Evolutionary conservation across 2,329 filamentous ascomycete species (phyloP).

Genomic region (Emmonsiellopsis sp.): DNA sequence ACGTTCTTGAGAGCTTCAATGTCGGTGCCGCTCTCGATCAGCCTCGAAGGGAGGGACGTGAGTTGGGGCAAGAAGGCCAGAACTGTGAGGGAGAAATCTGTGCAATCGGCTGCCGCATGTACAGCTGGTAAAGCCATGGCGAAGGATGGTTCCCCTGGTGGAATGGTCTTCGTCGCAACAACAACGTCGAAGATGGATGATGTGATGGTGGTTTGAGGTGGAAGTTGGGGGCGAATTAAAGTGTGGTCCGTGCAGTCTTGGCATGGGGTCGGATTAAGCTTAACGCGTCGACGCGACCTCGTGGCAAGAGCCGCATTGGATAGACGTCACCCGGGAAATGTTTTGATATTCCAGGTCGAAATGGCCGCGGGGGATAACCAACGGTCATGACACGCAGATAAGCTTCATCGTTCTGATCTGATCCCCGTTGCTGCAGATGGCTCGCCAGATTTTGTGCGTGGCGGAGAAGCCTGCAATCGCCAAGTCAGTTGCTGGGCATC

Average conservation of each 20-base stretch:
- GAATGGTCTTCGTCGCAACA: neutral
- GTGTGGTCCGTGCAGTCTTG: slow-evolving; percentile 5
- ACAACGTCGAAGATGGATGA: neutral
- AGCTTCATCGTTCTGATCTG: slow-evolving; percentile 1
- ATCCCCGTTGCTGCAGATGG: slow-evolving; percentile 20
- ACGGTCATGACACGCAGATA: slow-evolving; percentile 4
- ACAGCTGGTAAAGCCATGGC: slow-evolving; percentile 58
- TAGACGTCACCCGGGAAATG: neutral
- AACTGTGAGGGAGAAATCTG: slow-evolving; percentile 65
- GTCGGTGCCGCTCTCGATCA: slow-evolving; percentile 52
- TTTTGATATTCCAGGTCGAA: neutral
- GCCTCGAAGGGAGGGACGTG: slow-evolving; percentile 56
- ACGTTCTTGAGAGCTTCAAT: slow-evolving; percentile 56
- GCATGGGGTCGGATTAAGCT: slow-evolving; percentile 6
- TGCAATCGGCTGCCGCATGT: slow-evolving; percentile 61
- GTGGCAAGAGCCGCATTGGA: slow-evolving; percentile 1
- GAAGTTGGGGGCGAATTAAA: neutral
- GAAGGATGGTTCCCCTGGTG: neutral
- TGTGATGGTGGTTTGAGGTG: neutral
- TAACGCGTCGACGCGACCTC: slow-evolving; percentile 10
- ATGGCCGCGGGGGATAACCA: neutral
- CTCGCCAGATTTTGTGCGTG: slow-evolving; percentile 58
- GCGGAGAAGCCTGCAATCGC: slow-evolving; percentile 91
- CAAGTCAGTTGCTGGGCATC: slow-evolving; percentile 82
- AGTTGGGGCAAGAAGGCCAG: slow-evolving; percentile 64